Evolutionary conservation across 768 basidiomycete species (phyloP).

Genomic region (Candolleomyces efflorescens): DNA sequence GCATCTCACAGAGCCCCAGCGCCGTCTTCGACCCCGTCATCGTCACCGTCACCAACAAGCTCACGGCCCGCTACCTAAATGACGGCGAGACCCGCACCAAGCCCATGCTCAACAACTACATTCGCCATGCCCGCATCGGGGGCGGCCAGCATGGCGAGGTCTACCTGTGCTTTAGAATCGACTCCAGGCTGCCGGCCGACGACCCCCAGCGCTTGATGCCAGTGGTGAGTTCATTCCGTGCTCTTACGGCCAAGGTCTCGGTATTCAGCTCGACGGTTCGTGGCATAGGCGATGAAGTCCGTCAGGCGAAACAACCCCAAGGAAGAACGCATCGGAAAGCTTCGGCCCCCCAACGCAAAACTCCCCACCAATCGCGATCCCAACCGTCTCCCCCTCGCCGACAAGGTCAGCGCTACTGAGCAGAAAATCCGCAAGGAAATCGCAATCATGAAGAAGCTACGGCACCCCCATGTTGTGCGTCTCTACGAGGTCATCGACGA

Average conservation of each 20-base stretch:
- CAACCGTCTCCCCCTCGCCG: slow-evolving; percentile 52
- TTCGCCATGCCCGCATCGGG: slow-evolving; percentile 71
- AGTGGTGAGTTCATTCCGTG: slow-evolving; percentile 29
- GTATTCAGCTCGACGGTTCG: background rate
- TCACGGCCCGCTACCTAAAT: slow-evolving; percentile 36
- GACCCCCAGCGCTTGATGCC: slow-evolving; percentile 41
- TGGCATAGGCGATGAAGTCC: slow-evolving; percentile 69
- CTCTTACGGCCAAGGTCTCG: background rate
- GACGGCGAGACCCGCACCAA: slow-evolving; percentile 14
- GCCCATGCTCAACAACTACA: slow-evolving; percentile 81
- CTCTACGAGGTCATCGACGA: slow-evolving; percentile 96
- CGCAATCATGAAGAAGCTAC: slow-evolving; percentile 97
- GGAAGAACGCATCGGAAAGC: slow-evolving; percentile 41
- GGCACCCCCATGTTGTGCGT: slow-evolving; percentile 85
- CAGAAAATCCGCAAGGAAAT: slow-evolving; percentile 90
- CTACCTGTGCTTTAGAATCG: slow-evolving; percentile 53
- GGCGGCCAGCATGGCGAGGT: slow-evolving; percentile 91
- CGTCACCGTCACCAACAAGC: slow-evolving; percentile 47
- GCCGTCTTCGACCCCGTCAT: slow-evolving; percentile 34
- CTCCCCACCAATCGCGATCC: slow-evolving; percentile 36
- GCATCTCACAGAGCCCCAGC: slow-evolving; percentile 17
- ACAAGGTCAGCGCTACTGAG: slow-evolving; percentile 68
- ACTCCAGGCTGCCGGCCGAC: slow-evolving; percentile 38
- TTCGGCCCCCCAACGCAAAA: slow-evolving; percentile 22
- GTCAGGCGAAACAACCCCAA: slow-evolving; percentile 70